phyloP scores from a whole-genome alignment of 2,329 filamentous ascomycete species.

The Stachybotrys chartarum region DNA sequence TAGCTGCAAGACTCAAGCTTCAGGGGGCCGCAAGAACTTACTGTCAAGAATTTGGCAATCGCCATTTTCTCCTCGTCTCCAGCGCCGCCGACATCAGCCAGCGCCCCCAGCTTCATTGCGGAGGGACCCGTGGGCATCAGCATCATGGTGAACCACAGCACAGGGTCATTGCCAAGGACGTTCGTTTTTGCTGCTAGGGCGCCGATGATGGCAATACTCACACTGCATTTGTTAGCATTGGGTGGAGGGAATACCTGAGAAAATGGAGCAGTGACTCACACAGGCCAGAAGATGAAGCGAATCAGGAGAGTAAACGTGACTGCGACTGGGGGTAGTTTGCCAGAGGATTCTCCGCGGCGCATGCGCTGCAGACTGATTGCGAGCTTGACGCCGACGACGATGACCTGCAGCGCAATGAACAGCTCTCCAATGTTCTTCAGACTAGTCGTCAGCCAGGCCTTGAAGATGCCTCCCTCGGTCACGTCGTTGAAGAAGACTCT shows the following conservation, averaged over 20 bases:
- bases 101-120: neutral
- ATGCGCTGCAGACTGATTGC: neutral
- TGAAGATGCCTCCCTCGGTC: neutral
- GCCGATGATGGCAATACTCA: conserved; percentile 1
- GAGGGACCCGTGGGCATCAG: conserved; percentile 1
- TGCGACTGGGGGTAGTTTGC: neutral
- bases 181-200: neutral
- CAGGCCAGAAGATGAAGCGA: neutral
- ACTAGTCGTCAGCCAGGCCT: neutral
- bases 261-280: neutral
- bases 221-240: neutral
- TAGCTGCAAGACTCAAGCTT: neutral
- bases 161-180: neutral
- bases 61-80: conserved; percentile 1
- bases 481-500: neutral
- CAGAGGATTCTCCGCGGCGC: neutral
- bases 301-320: neutral
- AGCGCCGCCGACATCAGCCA: conserved; percentile 1
- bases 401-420: neutral
- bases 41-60: conserved; percentile 1
- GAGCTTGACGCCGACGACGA: conserved; percentile 1
- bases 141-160: conserved; percentile 2
- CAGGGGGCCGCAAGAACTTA: neutral
- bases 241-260: neutral
- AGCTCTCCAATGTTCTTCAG: conserved; percentile 2